Percentiles rank a stretch among this genome's conserved stretches.
These are phyloP conservation scores for Zizania palustris DNA, from an alignment of 202 grass and related monocot species.

Conservation along the genomic window DNA sequence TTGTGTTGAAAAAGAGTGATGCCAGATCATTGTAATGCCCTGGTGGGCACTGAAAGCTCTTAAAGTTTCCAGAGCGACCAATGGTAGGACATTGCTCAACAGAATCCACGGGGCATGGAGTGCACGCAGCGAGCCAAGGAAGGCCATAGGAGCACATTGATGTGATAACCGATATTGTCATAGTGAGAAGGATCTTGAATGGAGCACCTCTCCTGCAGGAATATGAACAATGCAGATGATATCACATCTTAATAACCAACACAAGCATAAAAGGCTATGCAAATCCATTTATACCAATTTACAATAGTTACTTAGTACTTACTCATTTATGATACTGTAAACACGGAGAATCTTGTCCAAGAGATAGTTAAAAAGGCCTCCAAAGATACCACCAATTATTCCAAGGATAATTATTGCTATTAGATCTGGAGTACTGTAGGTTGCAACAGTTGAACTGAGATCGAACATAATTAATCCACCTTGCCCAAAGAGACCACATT, in stretches of 20 bases:
- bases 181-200: conserved; percentile 87
- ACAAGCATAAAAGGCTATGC: not conserved
- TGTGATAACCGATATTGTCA: conserved; percentile 77
- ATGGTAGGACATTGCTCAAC: conserved; percentile 77
- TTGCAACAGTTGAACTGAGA: conserved; percentile 61
- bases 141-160: conserved; percentile 88
- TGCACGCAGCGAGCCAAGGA: conserved; percentile 83
- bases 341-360: conserved; percentile 70
- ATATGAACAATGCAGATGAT: conserved; percentile 37
- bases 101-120: conserved; percentile 60
- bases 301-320: conserved; percentile 25
- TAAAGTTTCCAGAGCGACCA: conserved; percentile 80
- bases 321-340: conserved; percentile 93
- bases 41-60: conserved; percentile 82
- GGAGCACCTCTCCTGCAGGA: conserved; percentile 80
- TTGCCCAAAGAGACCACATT: conserved; percentile 90
- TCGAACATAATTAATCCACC: conserved; percentile 99
- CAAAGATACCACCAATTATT: conserved; percentile 80
- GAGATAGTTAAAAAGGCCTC: conserved; percentile 85
- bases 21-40: conserved; percentile 89
- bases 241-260: conserved; percentile 27
- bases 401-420: conserved; percentile 73
- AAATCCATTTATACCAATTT: not conserved
- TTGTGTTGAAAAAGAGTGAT: conserved; percentile 96
- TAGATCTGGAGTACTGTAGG: conserved; percentile 66